Evolutionary conservation across 495 filamentous ascomycete species (phyloP).

Genomic region (Geopyxis carbonaria): DNA sequence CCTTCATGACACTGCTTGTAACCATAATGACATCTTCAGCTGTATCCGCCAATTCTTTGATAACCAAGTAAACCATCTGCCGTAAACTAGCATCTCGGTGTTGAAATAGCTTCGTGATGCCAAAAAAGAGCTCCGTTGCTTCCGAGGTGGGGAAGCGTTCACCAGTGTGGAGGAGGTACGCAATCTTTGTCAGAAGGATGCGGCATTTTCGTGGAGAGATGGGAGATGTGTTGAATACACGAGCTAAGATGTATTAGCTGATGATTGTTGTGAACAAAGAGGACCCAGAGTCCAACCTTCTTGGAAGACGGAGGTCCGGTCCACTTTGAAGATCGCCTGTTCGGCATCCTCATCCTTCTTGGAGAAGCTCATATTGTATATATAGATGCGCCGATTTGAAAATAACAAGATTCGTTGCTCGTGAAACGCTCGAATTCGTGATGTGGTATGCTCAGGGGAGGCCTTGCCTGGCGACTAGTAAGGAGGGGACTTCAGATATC

Average conservation of each 20-base stretch:
- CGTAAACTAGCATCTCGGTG: constrained; percentile 96
- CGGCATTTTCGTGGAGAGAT: constrained; percentile 90
- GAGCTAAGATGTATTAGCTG: constrained; percentile 41
- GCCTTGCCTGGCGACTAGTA: too few species aligned
- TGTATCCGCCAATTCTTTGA: constrained; percentile 92
- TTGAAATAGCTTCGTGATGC: constrained; percentile 98
- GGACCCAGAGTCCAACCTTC: constrained; percentile 51
- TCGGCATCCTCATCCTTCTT: constrained; percentile 98
- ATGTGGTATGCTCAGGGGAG: too few species aligned
- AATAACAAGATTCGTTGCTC: too few species aligned
- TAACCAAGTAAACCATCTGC: constrained; percentile 96
- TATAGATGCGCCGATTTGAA: background rate
- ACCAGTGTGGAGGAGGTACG: constrained; percentile 87
- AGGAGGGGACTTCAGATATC: too few species aligned
- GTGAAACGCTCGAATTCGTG: too few species aligned
- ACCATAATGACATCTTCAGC: constrained; percentile 99
- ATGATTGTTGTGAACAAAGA: background rate
- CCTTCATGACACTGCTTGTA: constrained; percentile 98
- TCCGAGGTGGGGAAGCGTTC: constrained; percentile 94
- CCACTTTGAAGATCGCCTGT: constrained; percentile 80
- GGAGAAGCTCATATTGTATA: constrained; percentile 62
- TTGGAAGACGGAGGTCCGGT: constrained; percentile 96
- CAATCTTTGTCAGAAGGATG: constrained; percentile 91
- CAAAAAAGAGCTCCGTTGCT: constrained; percentile 96
- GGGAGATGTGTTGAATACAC: constrained; percentile 91